phyloP scores from a whole-genome alignment of 1,284 basidiomycete species.

The Boletus semigastroideus region DNA sequence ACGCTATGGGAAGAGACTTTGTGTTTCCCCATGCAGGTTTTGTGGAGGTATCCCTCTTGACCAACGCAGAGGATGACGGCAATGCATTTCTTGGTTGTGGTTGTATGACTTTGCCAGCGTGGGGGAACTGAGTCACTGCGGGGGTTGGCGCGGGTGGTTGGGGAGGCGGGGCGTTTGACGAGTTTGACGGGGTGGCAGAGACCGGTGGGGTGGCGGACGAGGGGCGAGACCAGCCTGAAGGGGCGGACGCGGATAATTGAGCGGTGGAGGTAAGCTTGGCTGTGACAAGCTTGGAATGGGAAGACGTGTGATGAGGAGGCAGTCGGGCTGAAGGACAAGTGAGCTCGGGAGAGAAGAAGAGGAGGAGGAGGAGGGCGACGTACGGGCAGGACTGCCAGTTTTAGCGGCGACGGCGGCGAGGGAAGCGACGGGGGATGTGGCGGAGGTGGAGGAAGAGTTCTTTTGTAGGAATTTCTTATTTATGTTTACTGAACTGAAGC shows the following conservation, averaged over 20 bases:
- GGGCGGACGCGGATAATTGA: conserved; percentile 52
- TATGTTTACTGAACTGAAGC: conserved; percentile 85
- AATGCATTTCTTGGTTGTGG: conserved; percentile 54
- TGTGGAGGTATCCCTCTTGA: conserved; percentile 43
- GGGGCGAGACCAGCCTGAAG: conserved; percentile 75
- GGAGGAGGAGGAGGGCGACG: conserved; percentile 33
- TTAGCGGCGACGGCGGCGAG: conserved; percentile 44
- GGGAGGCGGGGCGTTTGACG: conserved; percentile 38
- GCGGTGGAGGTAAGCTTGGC: conserved; percentile 77
- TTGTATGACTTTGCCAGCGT: conserved; percentile 65
- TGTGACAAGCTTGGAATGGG: conserved; percentile 78
- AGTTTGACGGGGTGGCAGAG: conserved; percentile 42
- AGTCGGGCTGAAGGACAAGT: conserved; percentile 50
- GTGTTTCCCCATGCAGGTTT: conserved; percentile 68
- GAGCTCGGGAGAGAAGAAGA: not conserved
- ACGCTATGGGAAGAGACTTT: conserved; percentile 36
- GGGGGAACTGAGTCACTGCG: conserved; percentile 49
- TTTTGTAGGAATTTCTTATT: conserved; percentile 95
- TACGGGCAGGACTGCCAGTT: conserved; percentile 50
- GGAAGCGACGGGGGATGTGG: conserved; percentile 40
- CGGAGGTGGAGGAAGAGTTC: conserved; percentile 45
- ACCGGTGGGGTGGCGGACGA: conserved; percentile 62
- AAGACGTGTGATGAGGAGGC: conserved; percentile 48
- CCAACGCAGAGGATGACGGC: conserved; percentile 35
- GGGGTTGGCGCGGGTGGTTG: conserved; percentile 32